Evolutionary conservation across 2,329 filamentous ascomycete genomes (phyloP).

Genomic region (Fusarium luffae): DNA sequence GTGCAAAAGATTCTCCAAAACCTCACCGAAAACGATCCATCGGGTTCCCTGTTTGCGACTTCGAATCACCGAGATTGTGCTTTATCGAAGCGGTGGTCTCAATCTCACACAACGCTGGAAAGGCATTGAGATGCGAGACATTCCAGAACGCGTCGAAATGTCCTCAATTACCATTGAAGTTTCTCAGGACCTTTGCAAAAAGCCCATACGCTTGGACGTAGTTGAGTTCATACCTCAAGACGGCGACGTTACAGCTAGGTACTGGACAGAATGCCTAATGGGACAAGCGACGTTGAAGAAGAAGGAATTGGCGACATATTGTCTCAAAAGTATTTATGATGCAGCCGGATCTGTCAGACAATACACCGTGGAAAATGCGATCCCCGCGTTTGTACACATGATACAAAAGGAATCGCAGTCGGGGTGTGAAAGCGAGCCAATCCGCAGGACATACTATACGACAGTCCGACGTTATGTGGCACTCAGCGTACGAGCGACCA

Average conservation of each 20-base stretch:
- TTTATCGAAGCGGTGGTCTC: slow-evolving; percentile 58
- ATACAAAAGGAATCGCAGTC: slow-evolving; percentile 35
- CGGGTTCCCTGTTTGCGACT: slow-evolving; percentile 57
- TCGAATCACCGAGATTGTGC: slow-evolving; percentile 55
- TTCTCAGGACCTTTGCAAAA: slow-evolving; percentile 51
- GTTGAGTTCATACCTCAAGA: slow-evolving; percentile 53
- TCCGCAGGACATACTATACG: slow-evolving; percentile 40
- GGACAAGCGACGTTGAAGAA: slow-evolving; percentile 43
- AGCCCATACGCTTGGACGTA: slow-evolving; percentile 54
- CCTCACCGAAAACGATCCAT: slow-evolving; percentile 61
- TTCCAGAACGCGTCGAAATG: slow-evolving; percentile 50
- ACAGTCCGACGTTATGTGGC: slow-evolving; percentile 38
- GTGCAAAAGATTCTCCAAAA: slow-evolving; percentile 53
- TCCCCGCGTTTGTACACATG: slow-evolving; percentile 38
- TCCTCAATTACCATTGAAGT: slow-evolving; percentile 52
- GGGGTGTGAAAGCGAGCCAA: slow-evolving; percentile 5
- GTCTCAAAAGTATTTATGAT: slow-evolving; percentile 52
- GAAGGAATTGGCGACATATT: slow-evolving; percentile 54
- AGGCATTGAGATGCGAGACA: slow-evolving; percentile 55
- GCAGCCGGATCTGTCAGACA: slow-evolving; percentile 50
- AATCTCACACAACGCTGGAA: slow-evolving; percentile 57
- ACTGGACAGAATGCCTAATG: slow-evolving; percentile 50
- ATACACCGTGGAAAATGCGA: slow-evolving; percentile 51
- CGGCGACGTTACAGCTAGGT: slow-evolving; percentile 54
- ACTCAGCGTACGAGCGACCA: slow-evolving; percentile 34